phyloP scores from a whole-genome alignment of 2,329 filamentous ascomycete genomes.

The Trichoderma afroharzianum region DNA sequence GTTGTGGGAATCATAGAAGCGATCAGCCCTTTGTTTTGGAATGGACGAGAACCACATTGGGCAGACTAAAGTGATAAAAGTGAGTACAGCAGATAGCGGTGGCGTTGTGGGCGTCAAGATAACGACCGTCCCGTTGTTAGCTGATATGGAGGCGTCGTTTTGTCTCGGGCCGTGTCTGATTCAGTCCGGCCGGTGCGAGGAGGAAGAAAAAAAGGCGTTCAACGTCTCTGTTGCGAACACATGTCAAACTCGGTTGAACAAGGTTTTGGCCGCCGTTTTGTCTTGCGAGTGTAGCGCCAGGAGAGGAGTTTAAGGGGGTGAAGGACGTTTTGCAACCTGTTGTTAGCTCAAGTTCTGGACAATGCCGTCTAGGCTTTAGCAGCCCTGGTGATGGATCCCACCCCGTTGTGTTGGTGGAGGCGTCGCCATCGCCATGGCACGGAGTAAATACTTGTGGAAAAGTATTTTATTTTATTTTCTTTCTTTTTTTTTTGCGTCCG shows the following conservation, averaged over 20 bases:
- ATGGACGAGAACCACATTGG: not conserved
- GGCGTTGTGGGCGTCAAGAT: not conserved
- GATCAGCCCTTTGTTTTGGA: not conserved
- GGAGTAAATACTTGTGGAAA: not conserved
- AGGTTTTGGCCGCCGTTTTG: conserved; percentile 4
- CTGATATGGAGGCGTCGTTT: not conserved
- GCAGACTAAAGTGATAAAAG: not conserved
- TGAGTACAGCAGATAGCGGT: not conserved
- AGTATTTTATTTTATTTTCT: no score
- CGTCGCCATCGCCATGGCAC: not conserved
- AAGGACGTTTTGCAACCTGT: not conserved
- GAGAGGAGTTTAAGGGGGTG: not conserved
- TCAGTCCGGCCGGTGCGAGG: not conserved
- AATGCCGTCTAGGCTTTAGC: not conserved
- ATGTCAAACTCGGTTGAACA: not conserved
- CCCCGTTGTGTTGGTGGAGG: not conserved
- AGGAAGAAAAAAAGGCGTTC: not conserved
- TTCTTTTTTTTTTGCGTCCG: not conserved
- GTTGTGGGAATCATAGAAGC: not conserved
- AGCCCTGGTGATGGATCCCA: not conserved
- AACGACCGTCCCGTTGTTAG: not conserved
- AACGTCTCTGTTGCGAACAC: not conserved
- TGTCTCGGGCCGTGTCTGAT: not conserved
- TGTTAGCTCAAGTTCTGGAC: not conserved
- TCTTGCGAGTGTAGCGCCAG: not conserved